These are phyloP conservation scores for Senna siamea DNA, from an alignment of 306 rosid species.

Conservation along the genomic window DNA sequence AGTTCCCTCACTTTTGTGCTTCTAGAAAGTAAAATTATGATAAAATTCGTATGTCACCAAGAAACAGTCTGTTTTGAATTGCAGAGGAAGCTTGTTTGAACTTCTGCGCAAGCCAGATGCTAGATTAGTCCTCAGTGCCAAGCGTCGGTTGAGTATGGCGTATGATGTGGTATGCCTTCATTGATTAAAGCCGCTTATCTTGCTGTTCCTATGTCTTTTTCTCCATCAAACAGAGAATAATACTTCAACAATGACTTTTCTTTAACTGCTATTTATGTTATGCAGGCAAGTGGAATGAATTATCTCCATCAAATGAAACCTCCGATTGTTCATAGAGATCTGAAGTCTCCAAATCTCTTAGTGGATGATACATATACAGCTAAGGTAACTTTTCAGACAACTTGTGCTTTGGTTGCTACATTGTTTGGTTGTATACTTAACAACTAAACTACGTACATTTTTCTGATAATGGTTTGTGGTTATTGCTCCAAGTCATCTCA, in stretches of 20 bases:
- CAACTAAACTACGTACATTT: not conserved
- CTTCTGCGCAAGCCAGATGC: slow-evolving; percentile 71
- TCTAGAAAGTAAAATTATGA: slow-evolving; percentile 18
- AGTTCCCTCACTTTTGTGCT: slow-evolving; percentile 13
- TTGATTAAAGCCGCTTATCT: slow-evolving; percentile 27
- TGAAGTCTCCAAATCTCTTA: slow-evolving; percentile 95
- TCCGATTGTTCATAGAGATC: slow-evolving; percentile 95
- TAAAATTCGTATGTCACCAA: slow-evolving; percentile 28
- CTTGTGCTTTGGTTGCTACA: slow-evolving; percentile 14
- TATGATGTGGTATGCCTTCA: slow-evolving; percentile 75
- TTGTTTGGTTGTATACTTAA: slow-evolving; percentile 2
- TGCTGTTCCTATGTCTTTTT: slow-evolving; percentile 13
- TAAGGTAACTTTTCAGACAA: slow-evolving; percentile 57
- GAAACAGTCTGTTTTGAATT: slow-evolving; percentile 44
- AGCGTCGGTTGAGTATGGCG: slow-evolving; percentile 82
- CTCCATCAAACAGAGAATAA: slow-evolving; percentile 12
- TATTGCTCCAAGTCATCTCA: too few relatives aligned
- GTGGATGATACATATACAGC: slow-evolving; percentile 87
- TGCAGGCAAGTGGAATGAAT: slow-evolving; percentile 96
- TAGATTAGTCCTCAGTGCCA: slow-evolving; percentile 67
- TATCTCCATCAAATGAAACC: slow-evolving; percentile 92
- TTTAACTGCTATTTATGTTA: slow-evolving; percentile 38
- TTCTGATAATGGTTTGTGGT: not conserved
- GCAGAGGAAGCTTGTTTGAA: slow-evolving; percentile 93
- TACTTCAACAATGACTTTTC: slow-evolving; percentile 4